phyloP scores from a whole-genome alignment of 495 filamentous ascomycete genomes.

The Aspergillus taichungensis region DNA sequence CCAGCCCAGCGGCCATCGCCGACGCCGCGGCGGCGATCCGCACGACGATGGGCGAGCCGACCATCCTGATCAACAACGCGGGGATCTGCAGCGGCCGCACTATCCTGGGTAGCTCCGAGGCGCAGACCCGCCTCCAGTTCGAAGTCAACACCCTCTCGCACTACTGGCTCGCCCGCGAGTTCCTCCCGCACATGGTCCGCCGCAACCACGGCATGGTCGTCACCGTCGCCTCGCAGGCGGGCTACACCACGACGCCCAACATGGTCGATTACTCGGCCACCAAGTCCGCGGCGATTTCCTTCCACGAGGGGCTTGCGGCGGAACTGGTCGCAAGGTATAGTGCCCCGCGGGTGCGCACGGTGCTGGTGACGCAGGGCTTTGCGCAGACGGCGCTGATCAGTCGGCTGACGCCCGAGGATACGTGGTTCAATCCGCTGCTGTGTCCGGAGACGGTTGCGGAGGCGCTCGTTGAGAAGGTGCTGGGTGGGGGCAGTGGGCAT shows the following conservation, averaged over 20 bases:
- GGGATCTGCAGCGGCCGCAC: constrained; percentile 53
- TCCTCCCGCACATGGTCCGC: constrained; percentile 56
- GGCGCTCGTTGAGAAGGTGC: constrained; percentile 49
- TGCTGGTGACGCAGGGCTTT: constrained; percentile 57
- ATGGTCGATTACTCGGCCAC: constrained; percentile 61
- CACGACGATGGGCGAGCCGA: constrained; percentile 50
- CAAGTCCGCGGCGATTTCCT: constrained; percentile 57
- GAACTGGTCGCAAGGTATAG: constrained; percentile 53
- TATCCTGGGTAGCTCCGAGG: constrained; percentile 48
- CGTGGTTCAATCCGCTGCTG: constrained; percentile 47
- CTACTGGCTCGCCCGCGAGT: constrained; percentile 55
- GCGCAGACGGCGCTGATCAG: constrained; percentile 52
- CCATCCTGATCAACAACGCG: constrained; percentile 69
- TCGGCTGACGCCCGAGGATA: constrained; percentile 46
- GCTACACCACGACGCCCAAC: constrained; percentile 49
- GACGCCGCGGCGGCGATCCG: constrained; percentile 41
- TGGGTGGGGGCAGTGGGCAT: constrained; percentile 51
- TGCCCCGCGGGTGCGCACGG: constrained; percentile 56
- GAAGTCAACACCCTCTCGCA: constrained; percentile 64
- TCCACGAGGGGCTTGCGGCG: constrained; percentile 61
- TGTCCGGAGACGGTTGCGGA: constrained; percentile 58
- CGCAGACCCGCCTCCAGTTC: constrained; percentile 54
- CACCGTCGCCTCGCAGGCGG: constrained; percentile 58
- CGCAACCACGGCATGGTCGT: constrained; percentile 67
- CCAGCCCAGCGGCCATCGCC: constrained; percentile 40